Evolutionary conservation across 2,329 filamentous ascomycete species (phyloP).

Genomic region (Hypoxylon sp.): DNA sequence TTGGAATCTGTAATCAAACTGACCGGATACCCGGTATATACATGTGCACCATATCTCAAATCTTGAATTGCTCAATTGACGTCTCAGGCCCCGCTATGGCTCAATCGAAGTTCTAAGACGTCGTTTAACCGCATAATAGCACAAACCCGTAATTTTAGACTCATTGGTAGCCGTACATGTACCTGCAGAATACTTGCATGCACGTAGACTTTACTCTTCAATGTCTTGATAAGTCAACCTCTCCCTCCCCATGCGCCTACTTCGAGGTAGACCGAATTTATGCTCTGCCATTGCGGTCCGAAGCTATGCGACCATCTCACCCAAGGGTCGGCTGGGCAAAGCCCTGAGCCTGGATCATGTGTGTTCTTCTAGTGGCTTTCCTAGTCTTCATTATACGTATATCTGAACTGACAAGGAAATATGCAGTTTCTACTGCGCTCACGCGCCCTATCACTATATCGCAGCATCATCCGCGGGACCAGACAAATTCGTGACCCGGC

Average conservation of each 20-base stretch:
- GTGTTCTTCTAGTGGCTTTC: conserved; percentile 47
- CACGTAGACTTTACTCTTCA: conserved; percentile 4
- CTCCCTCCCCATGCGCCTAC: conserved; percentile 44
- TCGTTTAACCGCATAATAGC: conserved; percentile 15
- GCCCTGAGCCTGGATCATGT: conserved; percentile 73
- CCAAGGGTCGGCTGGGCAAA: conserved; percentile 59
- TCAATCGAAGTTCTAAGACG: background rate
- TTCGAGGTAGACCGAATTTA: conserved; percentile 38
- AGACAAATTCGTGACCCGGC: conserved; percentile 65
- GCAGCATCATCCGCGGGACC: conserved; percentile 70
- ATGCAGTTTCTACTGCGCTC: conserved; percentile 71
- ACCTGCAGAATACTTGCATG: no score
- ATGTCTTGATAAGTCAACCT: conserved; percentile 28
- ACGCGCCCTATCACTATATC: conserved; percentile 70
- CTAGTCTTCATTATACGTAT: background rate
- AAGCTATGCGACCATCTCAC: conserved; percentile 56
- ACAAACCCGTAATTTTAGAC: background rate
- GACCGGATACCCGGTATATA: background rate
- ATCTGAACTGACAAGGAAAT: conserved; percentile 22
- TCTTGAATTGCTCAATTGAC: background rate
- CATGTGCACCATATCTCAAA: background rate
- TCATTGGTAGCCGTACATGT: background rate
- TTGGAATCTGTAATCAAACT: background rate
- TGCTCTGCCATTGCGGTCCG: conserved; percentile 50
- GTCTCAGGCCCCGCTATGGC: background rate